phyloP scores from a whole-genome alignment of 306 rosid genomes.

The Dryas octopetala region DNA sequence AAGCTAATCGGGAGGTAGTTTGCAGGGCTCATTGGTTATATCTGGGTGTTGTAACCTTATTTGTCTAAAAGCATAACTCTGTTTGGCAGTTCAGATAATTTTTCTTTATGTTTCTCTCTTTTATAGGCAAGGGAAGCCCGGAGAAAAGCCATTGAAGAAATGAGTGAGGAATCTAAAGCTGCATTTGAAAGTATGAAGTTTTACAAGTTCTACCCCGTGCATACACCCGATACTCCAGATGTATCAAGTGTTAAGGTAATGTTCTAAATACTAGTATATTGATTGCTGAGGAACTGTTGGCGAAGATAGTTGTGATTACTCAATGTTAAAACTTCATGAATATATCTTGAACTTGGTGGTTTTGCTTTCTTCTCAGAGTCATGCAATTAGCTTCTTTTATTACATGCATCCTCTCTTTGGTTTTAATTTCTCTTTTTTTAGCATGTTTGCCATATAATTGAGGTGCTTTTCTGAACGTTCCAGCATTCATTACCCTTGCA shows the following conservation, averaged over 20 bases:
- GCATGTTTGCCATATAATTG: not conserved
- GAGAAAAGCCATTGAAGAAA: constrained; percentile 64
- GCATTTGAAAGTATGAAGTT: constrained; percentile 74
- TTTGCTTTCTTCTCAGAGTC: not conserved
- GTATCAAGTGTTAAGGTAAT: constrained; percentile 28
- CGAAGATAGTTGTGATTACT: not conserved
- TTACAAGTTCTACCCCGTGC: constrained; percentile 12
- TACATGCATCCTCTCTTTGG: not conserved
- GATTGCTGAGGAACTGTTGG: not conserved
- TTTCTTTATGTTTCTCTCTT: not conserved
- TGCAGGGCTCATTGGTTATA: not conserved
- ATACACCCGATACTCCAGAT: constrained; percentile 1
- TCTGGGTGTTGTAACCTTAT: constrained; percentile 3
- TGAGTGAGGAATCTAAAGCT: constrained; percentile 68
- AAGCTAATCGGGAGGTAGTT: constrained; percentile 64
- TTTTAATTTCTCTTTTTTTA: not conserved
- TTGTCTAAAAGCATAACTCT: not conserved
- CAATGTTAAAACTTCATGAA: not conserved
- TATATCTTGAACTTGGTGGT: not conserved
- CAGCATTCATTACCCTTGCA: not conserved
- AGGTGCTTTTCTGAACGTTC: not conserved
- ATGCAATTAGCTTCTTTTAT: not conserved
- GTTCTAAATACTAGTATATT: constrained; percentile 7
- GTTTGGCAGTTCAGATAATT: not conserved
- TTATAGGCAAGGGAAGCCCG: constrained; percentile 81